A percentile compares a stretch with the other conserved stretches of the same genome.
These are phyloP conservation scores for Citrus unshiu DNA, from an alignment of 345 rosid genomes.

Conservation along the genomic window DNA sequence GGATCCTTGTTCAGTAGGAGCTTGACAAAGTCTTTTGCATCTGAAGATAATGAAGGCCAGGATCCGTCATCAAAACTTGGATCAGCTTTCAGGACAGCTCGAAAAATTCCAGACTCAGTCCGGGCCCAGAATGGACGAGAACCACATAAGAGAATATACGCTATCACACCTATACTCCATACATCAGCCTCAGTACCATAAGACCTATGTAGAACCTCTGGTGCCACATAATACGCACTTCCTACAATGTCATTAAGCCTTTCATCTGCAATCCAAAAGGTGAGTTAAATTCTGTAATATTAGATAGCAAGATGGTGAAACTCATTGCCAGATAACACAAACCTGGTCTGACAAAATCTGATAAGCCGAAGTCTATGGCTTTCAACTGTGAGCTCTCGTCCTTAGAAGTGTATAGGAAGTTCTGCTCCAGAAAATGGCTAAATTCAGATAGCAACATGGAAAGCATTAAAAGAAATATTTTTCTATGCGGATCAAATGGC, in stretches of 20 bases:
- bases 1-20: constrained; percentile 80
- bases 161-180: constrained; percentile 97
- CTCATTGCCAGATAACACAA: constrained; percentile 18
- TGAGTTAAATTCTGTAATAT: neutral
- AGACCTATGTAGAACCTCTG: constrained; percentile 95
- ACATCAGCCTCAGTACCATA: constrained; percentile 95
- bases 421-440: constrained; percentile 51
- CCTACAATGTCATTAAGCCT: constrained; percentile 97
- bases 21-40: constrained; percentile 88
- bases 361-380: constrained; percentile 93
- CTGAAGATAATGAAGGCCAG: constrained; percentile 84
- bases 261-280: constrained; percentile 52
- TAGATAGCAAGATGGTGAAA: neutral
- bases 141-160: constrained; percentile 91
- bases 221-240: constrained; percentile 95
- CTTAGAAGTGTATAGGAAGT: constrained; percentile 80
- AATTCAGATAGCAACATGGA: constrained; percentile 14
- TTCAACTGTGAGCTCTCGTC: constrained; percentile 84
- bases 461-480: neutral
- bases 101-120: constrained; percentile 92
- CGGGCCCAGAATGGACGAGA: constrained; percentile 99
- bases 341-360: constrained; percentile 99
- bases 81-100: constrained; percentile 85
- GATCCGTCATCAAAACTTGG: constrained; percentile 85
- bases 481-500: neutral